These are phyloP conservation scores for Candida pini DNA, from an alignment of 805 yeast species.

Conservation along the genomic window DNA sequence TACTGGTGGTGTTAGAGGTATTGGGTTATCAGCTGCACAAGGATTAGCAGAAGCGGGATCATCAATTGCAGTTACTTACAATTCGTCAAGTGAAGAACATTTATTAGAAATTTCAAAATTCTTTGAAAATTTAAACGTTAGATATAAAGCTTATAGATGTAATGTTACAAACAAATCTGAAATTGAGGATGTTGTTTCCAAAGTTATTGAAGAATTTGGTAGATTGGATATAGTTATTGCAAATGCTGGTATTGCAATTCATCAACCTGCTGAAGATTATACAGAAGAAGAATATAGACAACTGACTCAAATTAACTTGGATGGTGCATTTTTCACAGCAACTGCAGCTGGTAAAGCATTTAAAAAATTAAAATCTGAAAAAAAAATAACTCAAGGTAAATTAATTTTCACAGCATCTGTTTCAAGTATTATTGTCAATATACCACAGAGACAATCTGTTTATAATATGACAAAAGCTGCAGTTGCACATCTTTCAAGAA, in stretches of 20 bases:
- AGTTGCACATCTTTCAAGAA: conserved; percentile 38
- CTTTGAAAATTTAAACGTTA: conserved; percentile 11
- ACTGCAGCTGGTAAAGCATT: conserved; percentile 40
- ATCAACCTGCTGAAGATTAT: conserved; percentile 31
- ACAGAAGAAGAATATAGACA: conserved; percentile 24
- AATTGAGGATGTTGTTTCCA: conserved; percentile 25
- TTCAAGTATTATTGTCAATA: conserved; percentile 46
- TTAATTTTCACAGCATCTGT: conserved; percentile 46
- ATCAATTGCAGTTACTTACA: conserved; percentile 34
- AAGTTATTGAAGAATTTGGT: conserved; percentile 30
- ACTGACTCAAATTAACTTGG: conserved; percentile 41
- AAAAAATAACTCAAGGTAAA: conserved; percentile 30
- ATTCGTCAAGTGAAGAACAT: conserved; percentile 11
- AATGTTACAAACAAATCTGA: conserved; percentile 27
- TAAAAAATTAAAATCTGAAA: conserved; percentile 32
- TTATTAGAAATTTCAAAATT: conserved; percentile 5
- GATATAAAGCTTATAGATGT: conserved; percentile 22
- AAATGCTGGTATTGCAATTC: conserved; percentile 33
- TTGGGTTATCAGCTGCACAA: conserved; percentile 47
- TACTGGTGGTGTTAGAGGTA: conserved; percentile 56
- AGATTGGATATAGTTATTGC: conserved; percentile 38
- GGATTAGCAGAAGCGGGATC: conserved; percentile 51
- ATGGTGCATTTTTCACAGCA: conserved; percentile 45
- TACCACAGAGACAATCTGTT: conserved; percentile 42
- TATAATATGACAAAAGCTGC: conserved; percentile 44